Evolutionary conservation across 2,329 filamentous ascomycete species (phyloP).

Genomic region (Fonsecaea monophora): DNA sequence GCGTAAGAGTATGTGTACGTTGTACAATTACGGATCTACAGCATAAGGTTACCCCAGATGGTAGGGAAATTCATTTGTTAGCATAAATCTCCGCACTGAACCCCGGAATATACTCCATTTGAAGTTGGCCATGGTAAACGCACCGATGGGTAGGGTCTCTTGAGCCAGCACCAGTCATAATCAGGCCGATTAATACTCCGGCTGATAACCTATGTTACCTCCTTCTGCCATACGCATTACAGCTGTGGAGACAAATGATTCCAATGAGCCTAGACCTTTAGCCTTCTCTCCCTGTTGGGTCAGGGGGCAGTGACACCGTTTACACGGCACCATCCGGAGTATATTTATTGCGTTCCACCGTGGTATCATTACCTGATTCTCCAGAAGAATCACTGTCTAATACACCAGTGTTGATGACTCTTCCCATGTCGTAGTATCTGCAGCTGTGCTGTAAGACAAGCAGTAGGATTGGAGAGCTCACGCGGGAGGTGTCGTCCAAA

Average conservation of each 20-base stretch:
- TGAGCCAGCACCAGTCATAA: neutral
- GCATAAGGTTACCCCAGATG: neutral
- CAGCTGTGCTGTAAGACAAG: neutral
- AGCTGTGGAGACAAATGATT: neutral
- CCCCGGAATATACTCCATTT: neutral
- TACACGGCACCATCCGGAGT: too few relatives aligned
- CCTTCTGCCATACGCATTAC: neutral
- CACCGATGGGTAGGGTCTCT: neutral
- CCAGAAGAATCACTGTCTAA: neutral
- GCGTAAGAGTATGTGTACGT: neutral
- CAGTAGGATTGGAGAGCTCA: neutral
- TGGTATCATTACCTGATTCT: neutral
- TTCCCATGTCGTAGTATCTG: neutral
- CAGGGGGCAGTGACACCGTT: too few relatives aligned
- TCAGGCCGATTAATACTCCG: neutral
- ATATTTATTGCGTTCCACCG: neutral
- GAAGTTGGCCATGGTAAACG: neutral
- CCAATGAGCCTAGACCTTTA: too few relatives aligned
- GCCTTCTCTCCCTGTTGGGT: too few relatives aligned
- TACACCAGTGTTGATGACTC: neutral
- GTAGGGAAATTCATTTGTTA: neutral
- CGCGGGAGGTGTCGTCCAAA: neutral
- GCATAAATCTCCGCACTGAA: neutral
- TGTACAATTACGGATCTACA: neutral
- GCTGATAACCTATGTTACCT: neutral